Percentiles rank a stretch among this genome's conserved stretches.
phyloP scores from a whole-genome alignment of 1,284 basidiomycete species.

The Mycena citricolor region DNA sequence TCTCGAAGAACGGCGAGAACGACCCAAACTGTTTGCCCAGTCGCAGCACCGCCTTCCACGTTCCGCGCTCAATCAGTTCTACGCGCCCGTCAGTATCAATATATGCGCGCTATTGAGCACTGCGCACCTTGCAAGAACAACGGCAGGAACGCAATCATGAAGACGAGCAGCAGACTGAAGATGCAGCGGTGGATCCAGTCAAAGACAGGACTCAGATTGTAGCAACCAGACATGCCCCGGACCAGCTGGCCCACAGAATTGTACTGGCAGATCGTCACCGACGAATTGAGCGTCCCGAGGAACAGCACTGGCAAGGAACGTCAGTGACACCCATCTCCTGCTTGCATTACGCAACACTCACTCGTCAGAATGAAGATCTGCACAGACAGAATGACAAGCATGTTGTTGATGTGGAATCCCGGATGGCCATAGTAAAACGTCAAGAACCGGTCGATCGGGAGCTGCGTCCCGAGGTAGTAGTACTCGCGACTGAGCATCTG shows the following conservation, averaged over 20 bases:
- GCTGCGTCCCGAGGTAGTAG: constrained; percentile 98
- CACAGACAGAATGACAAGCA: constrained; percentile 93
- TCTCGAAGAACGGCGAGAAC: constrained; percentile 91
- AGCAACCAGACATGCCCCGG: constrained; percentile 81
- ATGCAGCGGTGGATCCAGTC: constrained; percentile 94
- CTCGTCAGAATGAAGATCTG: constrained; percentile 88
- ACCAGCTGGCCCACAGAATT: constrained; percentile 69
- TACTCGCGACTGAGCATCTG: constrained; percentile 99
- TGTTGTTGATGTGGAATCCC: constrained; percentile 99
- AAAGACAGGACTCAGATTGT: constrained; percentile 87
- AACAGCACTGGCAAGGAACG: constrained; percentile 68
- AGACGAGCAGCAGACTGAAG: constrained; percentile 94
- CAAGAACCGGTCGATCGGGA: constrained; percentile 97
- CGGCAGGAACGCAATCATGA: constrained; percentile 92
- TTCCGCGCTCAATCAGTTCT: constrained; percentile 93
- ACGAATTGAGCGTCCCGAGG: constrained; percentile 85
- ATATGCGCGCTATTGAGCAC: too few species aligned
- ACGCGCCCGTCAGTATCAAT: constrained; percentile 20
- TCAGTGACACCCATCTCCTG: too few species aligned
- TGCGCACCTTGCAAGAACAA: constrained; percentile 88
- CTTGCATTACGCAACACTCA: constrained; percentile 44
- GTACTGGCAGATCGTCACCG: constrained; percentile 78
- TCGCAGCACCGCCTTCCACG: constrained; percentile 84
- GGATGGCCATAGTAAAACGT: constrained; percentile 99
- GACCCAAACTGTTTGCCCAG: constrained; percentile 91